phyloP scores from a whole-genome alignment of 2,329 filamentous ascomycete genomes.

The Ramularia endophylla region DNA sequence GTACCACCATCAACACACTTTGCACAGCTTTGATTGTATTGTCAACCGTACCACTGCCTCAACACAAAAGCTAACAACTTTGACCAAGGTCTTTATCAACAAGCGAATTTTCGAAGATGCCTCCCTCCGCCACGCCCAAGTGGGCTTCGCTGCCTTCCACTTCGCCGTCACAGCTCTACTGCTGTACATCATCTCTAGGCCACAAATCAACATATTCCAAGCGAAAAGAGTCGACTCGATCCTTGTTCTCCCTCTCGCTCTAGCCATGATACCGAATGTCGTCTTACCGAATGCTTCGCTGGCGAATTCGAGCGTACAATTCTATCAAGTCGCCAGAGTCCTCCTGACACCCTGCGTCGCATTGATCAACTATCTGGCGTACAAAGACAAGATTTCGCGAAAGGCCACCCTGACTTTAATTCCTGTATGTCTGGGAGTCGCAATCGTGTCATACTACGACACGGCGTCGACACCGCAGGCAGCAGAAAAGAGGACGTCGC shows the following conservation, averaged over 20 bases:
- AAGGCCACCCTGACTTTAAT: conserved; percentile 50
- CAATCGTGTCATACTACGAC: conserved; percentile 63
- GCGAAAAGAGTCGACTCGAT: conserved; percentile 51
- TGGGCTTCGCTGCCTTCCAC: conserved; percentile 63
- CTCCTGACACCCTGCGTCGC: conserved; percentile 61
- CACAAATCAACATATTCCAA: conserved; percentile 53
- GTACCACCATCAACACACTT: conserved; percentile 16
- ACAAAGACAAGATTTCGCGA: conserved; percentile 51
- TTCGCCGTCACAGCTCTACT: conserved; percentile 61
- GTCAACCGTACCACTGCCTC: neutral
- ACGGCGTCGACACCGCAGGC: conserved; percentile 35
- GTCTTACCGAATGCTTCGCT: conserved; percentile 63
- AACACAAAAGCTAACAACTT: neutral
- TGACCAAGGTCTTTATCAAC: conserved; percentile 58
- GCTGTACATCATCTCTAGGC: conserved; percentile 56
- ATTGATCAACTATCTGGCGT: conserved; percentile 58
- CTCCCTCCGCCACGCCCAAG: conserved; percentile 55
- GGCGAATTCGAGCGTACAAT: conserved; percentile 61
- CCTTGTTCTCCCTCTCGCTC: conserved; percentile 57
- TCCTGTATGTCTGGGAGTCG: conserved; percentile 59
- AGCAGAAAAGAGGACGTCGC: conserved; percentile 49
- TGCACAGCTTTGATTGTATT: conserved; percentile 21
- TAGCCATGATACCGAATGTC: conserved; percentile 64
- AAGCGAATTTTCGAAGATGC: conserved; percentile 63
- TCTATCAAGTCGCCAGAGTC: conserved; percentile 65